Evolutionary conservation across 1,139 yeast genomes (phyloP).

Genomic region (Nakaseomyces uthaithaninus): DNA sequence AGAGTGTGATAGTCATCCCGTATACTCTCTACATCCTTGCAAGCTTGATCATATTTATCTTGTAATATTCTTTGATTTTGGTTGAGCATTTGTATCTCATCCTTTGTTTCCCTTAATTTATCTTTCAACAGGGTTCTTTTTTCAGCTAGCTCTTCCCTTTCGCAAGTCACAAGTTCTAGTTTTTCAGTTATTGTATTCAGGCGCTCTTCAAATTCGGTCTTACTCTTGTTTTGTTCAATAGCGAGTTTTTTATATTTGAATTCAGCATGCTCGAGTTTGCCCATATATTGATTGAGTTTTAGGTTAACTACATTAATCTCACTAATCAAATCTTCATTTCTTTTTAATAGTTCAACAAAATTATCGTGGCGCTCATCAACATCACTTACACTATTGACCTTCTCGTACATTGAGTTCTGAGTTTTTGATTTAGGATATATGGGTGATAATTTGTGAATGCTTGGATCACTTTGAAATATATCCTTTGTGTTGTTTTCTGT

Average conservation of each 20-base stretch:
- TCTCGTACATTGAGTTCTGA: not conserved
- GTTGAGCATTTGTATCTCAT: conserved; percentile 27
- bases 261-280: conserved; percentile 37
- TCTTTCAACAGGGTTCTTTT: conserved; percentile 30
- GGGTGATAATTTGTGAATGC: conserved; percentile 5
- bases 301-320: conserved; percentile 30
- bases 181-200: not conserved
- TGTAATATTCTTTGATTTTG: conserved; percentile 29
- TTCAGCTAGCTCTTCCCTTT: conserved; percentile 31
- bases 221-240: conserved; percentile 7
- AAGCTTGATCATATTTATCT: conserved; percentile 25
- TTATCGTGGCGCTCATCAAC: conserved; percentile 12
- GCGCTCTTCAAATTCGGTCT: conserved; percentile 24
- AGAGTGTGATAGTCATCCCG: conserved; percentile 7
- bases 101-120: conserved; percentile 19
- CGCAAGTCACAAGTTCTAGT: conserved; percentile 8
- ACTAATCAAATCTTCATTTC: conserved; percentile 35
- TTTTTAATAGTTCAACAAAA: conserved; percentile 12
- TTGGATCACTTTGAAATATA: conserved; percentile 6
- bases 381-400: not conserved
- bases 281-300: conserved; percentile 22
- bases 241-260: conserved; percentile 30
- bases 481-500: conserved; percentile 6
- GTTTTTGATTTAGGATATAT: conserved; percentile 1
- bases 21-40: conserved; percentile 15